A percentile compares a stretch with the other conserved stretches of the same genome.
Evolutionary conservation across 1,139 yeast genomes (phyloP).

Genomic region (Casaregolazyma lundiana): DNA sequence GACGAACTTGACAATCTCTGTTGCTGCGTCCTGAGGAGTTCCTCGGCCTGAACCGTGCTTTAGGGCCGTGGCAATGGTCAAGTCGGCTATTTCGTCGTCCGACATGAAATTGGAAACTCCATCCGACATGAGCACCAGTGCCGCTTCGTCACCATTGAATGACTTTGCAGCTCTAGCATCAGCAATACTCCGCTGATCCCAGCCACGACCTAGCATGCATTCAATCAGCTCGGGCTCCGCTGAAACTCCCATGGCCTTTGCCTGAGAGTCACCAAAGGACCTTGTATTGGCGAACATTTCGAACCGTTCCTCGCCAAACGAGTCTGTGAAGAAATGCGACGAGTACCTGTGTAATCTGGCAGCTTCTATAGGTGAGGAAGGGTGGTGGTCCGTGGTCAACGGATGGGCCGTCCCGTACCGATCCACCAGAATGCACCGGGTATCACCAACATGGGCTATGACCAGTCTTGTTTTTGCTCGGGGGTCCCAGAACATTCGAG

Average conservation of each 20-base stretch:
- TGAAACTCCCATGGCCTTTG: conserved; percentile 76
- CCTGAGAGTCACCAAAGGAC: conserved; percentile 83
- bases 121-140: conserved; percentile 72
- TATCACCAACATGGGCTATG: conserved; percentile 93
- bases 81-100: conserved; percentile 89
- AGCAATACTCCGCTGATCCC: conserved; percentile 1
- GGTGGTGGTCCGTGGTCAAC: conserved; percentile 79
- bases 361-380: conserved; percentile 75
- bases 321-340: conserved; percentile 77
- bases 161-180: conserved; percentile 11
- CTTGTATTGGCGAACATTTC: conserved; percentile 86
- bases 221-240: conserved; percentile 89
- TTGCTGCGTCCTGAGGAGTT: conserved; percentile 81
- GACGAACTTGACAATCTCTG: conserved; percentile 76
- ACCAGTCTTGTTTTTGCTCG: conserved; percentile 65
- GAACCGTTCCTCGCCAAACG: conserved; percentile 90
- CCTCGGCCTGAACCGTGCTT: conserved; percentile 65
- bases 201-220: conserved; percentile 47
- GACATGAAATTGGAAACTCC: conserved; percentile 77
- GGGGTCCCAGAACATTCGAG: conserved; percentile 61
- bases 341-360: conserved; percentile 63
- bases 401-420: conserved; percentile 72
- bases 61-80: conserved; percentile 68
- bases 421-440: conserved; percentile 64
- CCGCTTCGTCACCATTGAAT: conserved; percentile 68